Evolutionary conservation across 768 basidiomycete species (phyloP).

Genomic region (Leucogyrophana mollusca): DNA sequence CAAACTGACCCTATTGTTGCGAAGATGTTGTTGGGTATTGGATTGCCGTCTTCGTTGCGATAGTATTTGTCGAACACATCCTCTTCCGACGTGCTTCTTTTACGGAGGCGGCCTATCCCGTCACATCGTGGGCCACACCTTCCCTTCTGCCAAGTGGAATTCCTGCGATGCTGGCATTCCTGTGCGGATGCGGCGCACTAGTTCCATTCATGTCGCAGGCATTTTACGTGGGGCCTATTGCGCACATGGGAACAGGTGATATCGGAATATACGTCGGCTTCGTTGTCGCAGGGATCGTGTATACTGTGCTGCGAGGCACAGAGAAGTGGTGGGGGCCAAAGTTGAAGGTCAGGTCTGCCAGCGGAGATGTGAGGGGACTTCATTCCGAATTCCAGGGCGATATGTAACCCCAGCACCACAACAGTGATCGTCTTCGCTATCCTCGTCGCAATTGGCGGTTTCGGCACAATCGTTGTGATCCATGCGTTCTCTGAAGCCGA

Average conservation of each 20-base stretch:
- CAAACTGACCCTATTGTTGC: background rate
- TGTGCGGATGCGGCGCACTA: slow-evolving; percentile 30
- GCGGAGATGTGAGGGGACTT: too few species aligned
- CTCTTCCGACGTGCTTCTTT: slow-evolving; percentile 49
- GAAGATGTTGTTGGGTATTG: slow-evolving; percentile 38
- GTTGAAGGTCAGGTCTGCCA: too few species aligned
- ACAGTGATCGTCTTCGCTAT: too few species aligned
- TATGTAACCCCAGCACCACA: too few species aligned
- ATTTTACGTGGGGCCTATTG: slow-evolving; percentile 43
- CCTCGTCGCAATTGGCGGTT: too few species aligned
- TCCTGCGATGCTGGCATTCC: slow-evolving; percentile 33
- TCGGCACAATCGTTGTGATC: too few species aligned
- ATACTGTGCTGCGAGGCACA: slow-evolving; percentile 23
- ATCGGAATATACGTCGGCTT: slow-evolving; percentile 36
- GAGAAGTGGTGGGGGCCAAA: too few species aligned
- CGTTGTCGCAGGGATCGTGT: slow-evolving; percentile 21
- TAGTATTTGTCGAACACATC: slow-evolving; percentile 59
- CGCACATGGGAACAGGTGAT: slow-evolving; percentile 35
- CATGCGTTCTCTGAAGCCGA: too few species aligned
- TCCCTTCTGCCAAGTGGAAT: slow-evolving; percentile 36
- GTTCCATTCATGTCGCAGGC: slow-evolving; percentile 42
- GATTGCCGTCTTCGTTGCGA: slow-evolving; percentile 47
- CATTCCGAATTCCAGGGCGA: too few species aligned
- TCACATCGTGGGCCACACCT: slow-evolving; percentile 49
- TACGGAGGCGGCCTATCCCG: slow-evolving; percentile 37